Base-by-base conservation (phyloP, 495 filamentous ascomycete species). In the Arthonia radiata region DNA sequence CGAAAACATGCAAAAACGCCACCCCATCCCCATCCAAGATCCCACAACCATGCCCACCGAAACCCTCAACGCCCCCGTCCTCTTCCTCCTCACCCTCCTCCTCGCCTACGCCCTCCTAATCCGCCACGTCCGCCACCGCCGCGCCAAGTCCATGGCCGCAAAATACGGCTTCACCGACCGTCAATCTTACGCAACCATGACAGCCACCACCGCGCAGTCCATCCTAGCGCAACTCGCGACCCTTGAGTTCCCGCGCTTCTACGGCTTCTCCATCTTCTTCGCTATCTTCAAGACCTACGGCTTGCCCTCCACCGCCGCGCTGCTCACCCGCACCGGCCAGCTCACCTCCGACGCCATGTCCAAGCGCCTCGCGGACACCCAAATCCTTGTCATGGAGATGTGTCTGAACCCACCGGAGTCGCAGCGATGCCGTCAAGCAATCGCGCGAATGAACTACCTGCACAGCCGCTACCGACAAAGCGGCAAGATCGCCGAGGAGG, bases 251-350 rank as follows among this genome's bases (percentile, higher is more conserved):
- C 68, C 69, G 0, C 55, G 58, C 15, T 50, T 59, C 3, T 60
- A 53, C 26, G 44, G 56, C 19, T 59, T 64, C 27, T 34, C 57
- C 2, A 40, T 75, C 19, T 57, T 71, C 30, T 74, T 74, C 41
- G 71, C 64, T 0, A 45, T 78, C 2, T 73, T 74, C 43, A 59
- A 67, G 59, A 72, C 70, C 9, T 76, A 76, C 32, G 67, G 62
- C 5, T 61, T 76, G 24, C 65, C 67, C 1, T 54, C 59, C 13
- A 72, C 72, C 27, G 65, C 61, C 3, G 41, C 39, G 16, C 40
- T 71, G 0, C 53, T 76, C 12, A 52, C 57, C 0, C 51, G 54
- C 16, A 73, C 68, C 5, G 54, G 47, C 18, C 58, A 74, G 29
- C 57, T 78, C 24, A 55, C 61, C 9, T 42, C 53, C 0, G 48